A percentile compares a stretch with the other conserved stretches of the same genome.
Evolutionary conservation across 202 grass and related monocot species (phyloP).

Genomic region (Panicum virgatum): DNA sequence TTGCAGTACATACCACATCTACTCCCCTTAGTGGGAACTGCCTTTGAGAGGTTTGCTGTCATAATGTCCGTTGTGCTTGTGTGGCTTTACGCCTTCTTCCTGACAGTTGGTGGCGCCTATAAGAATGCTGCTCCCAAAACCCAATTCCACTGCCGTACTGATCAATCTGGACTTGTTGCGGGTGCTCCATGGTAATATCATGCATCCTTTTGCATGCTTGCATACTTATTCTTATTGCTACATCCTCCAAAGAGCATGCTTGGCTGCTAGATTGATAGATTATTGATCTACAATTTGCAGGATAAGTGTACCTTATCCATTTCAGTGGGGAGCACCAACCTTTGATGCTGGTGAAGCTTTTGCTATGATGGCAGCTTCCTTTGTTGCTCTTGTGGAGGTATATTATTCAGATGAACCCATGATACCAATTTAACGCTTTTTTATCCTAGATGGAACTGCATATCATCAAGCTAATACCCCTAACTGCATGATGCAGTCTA

Average conservation of each 20-base stretch:
- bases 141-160: conserved; percentile 86
- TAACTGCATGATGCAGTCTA: conserved; percentile 60
- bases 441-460: not conserved
- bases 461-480: conserved; percentile 33
- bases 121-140: conserved; percentile 71
- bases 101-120: conserved; percentile 89
- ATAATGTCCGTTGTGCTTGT: conserved; percentile 73
- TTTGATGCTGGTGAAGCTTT: conserved; percentile 93
- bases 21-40: conserved; percentile 45
- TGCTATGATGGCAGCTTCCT: conserved; percentile 96
- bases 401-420: conserved; percentile 1
- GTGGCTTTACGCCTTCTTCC: conserved; percentile 87
- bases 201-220: not conserved
- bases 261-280: conserved; percentile 2
- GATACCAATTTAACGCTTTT: not conserved
- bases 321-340: conserved; percentile 92
- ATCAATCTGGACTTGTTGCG: conserved; percentile 76
- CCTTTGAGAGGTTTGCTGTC: conserved; percentile 73
- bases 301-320: conserved; percentile 95
- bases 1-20: conserved; percentile 77
- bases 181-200: conserved; percentile 76
- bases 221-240: not conserved
- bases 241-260: not conserved
- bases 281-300: conserved; percentile 44
- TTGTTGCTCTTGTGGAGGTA: conserved; percentile 96